Evolutionary conservation across 306 rosid species (phyloP).

Genomic region (Pyrus pyrifolia): DNA sequence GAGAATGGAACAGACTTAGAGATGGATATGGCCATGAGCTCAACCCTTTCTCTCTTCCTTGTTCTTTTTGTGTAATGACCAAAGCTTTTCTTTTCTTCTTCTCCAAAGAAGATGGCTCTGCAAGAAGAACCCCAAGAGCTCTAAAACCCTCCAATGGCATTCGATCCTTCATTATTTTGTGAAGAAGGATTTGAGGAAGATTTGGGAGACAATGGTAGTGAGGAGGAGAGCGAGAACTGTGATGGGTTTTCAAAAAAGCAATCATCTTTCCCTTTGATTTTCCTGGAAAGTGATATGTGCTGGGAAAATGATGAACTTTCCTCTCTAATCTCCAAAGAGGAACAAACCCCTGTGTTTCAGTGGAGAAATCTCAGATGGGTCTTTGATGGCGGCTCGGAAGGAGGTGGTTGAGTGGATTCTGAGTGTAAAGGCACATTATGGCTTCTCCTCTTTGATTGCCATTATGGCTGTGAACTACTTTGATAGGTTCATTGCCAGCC

Average conservation of each 20-base stretch:
- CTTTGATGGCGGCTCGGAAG: too few relatives aligned
- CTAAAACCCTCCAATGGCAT: slow-evolving; percentile 32
- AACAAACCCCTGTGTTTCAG: too few relatives aligned
- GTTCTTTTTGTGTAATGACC: slow-evolving; percentile 21
- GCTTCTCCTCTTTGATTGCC: background rate
- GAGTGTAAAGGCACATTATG: too few relatives aligned
- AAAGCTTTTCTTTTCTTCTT: slow-evolving; percentile 31
- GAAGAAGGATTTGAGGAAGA: slow-evolving; percentile 46
- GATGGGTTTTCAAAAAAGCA: slow-evolving; percentile 23
- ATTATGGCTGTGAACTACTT: slow-evolving; percentile 83
- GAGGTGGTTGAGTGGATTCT: too few relatives aligned
- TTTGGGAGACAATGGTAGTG: slow-evolving; percentile 19
- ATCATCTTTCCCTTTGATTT: slow-evolving; percentile 29
- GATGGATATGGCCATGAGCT: slow-evolving; percentile 25
- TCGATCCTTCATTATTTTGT: slow-evolving; percentile 66
- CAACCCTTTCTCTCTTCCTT: slow-evolving; percentile 9
- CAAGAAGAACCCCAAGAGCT: slow-evolving; percentile 27
- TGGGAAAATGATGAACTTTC: slow-evolving; percentile 61
- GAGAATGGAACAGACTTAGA: too few relatives aligned
- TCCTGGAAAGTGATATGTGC: slow-evolving; percentile 41
- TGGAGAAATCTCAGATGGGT: too few relatives aligned
- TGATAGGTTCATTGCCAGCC: slow-evolving; percentile 65
- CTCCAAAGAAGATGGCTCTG: slow-evolving; percentile 58
- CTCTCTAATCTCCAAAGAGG: slow-evolving; percentile 18
- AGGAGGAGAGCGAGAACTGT: slow-evolving; percentile 17